Base-by-base conservation (phyloP, 169 alveolate genomes). In the Cryptosporidium meleagridis region DNA sequence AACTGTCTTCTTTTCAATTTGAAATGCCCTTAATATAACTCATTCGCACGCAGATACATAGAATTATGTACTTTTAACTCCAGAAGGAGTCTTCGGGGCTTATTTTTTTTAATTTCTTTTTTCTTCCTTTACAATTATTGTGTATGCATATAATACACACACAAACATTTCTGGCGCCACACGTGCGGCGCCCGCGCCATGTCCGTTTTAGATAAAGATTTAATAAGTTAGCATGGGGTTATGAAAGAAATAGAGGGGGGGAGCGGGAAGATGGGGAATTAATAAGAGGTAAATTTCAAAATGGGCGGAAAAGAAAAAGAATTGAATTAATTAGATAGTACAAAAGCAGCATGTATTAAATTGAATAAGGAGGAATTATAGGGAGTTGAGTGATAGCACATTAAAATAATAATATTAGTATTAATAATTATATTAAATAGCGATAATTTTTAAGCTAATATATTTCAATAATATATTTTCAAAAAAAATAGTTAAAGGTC, bases 141-240 rank as follows among this genome's bases (percentile, higher is more conserved):
- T 73, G 86, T 73, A 53, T 69, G 84, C 44, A 69, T 41, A 9
- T 23, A 23, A 41, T 53, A 59, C 39, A 53, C 62, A 26, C 70
- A 53, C 16, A 14, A 31, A 70, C 69, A 23, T 45, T 21, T 3
- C 2, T 1, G 85, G 85, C 85, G 85, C 85, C 67, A 45, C 4
- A 0, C 0, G 0, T 0, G 6, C 9, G 72, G 41, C 72, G 72
- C 72, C 53, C 2, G 4, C 26, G n/a, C 51, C 51, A 10, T 4
- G 16, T 1, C 3, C 10, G 8, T 6, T 44, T 44, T 44, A 53
- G n/a, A 53, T 53, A 52, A 2, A 53, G 26, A 37, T 21, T 55
- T 55, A 55, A 1, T 23, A 10, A 37, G 3, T 55, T 4, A 10
- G 35, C 35, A 26, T 23, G 67, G 67, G 16, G 8, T 5, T 16